These are phyloP conservation scores for Trametes polyzona DNA, from an alignment of 1,284 basidiomycete genomes.

Conservation along the genomic window DNA sequence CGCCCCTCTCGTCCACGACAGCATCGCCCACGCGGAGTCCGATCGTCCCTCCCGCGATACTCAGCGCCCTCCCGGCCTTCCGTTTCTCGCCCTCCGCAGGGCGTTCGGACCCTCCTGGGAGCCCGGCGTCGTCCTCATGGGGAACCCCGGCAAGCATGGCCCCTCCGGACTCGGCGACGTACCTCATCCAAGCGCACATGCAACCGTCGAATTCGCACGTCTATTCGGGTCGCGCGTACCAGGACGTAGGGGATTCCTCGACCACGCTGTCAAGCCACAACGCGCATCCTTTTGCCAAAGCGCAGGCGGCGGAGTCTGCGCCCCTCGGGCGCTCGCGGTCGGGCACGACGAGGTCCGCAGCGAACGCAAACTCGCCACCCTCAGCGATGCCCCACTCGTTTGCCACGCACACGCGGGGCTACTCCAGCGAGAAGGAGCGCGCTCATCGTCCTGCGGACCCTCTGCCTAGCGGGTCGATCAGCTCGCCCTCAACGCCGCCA, in stretches of 20 bases:
- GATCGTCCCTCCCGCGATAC: conserved; percentile 3
- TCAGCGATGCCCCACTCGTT: conserved; percentile 1
- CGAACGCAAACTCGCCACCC: background rate
- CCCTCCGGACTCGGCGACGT: conserved; percentile 22
- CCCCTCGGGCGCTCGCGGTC: conserved; percentile 13
- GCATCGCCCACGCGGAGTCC: background rate
- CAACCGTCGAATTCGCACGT: conserved; percentile 2
- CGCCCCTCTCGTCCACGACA: background rate
- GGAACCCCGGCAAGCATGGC: conserved; percentile 18
- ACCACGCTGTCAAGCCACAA: conserved; percentile 11
- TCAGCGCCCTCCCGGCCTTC: conserved; percentile 13
- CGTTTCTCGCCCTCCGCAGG: conserved; percentile 10
- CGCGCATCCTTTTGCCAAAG: conserved; percentile 23
- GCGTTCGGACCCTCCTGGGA: conserved; percentile 10
- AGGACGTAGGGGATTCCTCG: background rate
- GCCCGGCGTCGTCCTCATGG: conserved; percentile 23
- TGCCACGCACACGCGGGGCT: background rate
- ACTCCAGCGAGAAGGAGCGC: background rate
- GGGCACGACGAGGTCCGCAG: conserved; percentile 6
- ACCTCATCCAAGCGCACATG: conserved; percentile 5
- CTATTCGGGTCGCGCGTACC: background rate
- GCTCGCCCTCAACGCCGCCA: conserved; percentile 1
- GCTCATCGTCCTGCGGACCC: background rate
- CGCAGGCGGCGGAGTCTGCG: conserved; percentile 8
- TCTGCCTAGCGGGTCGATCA: background rate